Base-by-base conservation (phyloP, 2,329 filamentous ascomycete genomes). In the Colletotrichum zoysiae region DNA sequence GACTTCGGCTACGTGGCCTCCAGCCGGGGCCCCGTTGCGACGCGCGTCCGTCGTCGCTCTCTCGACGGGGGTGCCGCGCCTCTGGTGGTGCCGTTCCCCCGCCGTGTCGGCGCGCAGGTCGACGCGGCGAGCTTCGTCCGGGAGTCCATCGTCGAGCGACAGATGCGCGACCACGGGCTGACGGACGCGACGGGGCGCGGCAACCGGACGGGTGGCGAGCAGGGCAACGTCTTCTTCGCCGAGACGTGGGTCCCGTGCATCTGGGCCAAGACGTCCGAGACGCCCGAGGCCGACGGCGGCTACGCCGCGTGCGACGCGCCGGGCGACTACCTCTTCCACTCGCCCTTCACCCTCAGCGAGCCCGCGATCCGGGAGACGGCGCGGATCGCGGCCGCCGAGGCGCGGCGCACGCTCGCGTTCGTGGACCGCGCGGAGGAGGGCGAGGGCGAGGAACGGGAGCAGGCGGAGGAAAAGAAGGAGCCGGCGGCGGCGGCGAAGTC, bases 241-340 rank as follows among this genome's bases (percentile, higher is more conserved):
- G 81, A 87, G 56, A 81, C 86, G 2, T 79, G 78, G 78, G 80
- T 78, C 59, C 82, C 86, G 0, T 88, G 86, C 62, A 71, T 83
- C 35, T 77, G 77, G 30, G 74, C 75, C 50, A 74, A 76, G 50
- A 73, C 18, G 65, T 48, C 48, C 33, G 65, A 70, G 65, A 58
- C 66, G 11, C 53, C 73, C 4, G 70, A 72, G 23, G 55, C 40
- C 2, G 59, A 46, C 1, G 70, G 65, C 8, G 65, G 23, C 5
- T 72, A 64, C 35, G 40, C 65, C 12, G 70, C 65, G 7, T 89
- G 88, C 75, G 77, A 82, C 2, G 76, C 78, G 3, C 85, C 85
- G 1, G 78, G 84, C 18, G 80, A 84, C 16, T 85, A 87, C 71
- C 79, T 90, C 2, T 90, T 88, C 76, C 86, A 84, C 77, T 86